Evolutionary conservation across 208 protist genomes (phyloP).

Genomic region (Trypanosoma grayi): DNA sequence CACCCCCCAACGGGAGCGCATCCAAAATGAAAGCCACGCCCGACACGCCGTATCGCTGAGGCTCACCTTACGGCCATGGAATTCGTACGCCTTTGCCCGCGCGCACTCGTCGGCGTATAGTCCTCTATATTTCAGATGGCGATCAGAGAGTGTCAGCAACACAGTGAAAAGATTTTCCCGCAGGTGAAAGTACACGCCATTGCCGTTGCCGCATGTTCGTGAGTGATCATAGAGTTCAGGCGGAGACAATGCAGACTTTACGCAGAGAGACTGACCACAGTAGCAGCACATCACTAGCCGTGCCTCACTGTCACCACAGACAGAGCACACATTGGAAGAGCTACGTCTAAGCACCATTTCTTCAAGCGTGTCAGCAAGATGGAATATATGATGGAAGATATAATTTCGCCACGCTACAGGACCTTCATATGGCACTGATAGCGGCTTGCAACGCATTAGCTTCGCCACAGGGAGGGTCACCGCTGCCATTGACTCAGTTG

Average conservation of each 20-base stretch:
- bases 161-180: constrained; percentile 37
- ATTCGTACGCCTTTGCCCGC: constrained; percentile 34
- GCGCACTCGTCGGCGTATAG: constrained; percentile 75
- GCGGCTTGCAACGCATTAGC: constrained; percentile 1
- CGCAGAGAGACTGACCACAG: constrained; percentile 50
- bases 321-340: constrained; percentile 19
- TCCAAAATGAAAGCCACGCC: constrained; percentile 49
- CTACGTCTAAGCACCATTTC: constrained; percentile 37
- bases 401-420: constrained; percentile 31
- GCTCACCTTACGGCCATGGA: constrained; percentile 31
- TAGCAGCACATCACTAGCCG: constrained; percentile 52
- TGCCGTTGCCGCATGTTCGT: constrained; percentile 40
- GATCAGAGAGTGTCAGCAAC: constrained; percentile 37
- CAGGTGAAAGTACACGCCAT: constrained; percentile 58
- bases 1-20: constrained; percentile 61
- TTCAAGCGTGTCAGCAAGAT: constrained; percentile 39
- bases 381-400: constrained; percentile 42
- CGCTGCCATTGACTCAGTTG: not conserved
- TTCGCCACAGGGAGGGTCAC: not conserved
- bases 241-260: constrained; percentile 4
- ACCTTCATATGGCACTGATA: constrained; percentile 10
- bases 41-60: constrained; percentile 28
- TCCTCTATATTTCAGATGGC: constrained; percentile 25
- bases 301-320: constrained; percentile 26
- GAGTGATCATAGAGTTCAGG: constrained; percentile 62